Evolutionary conservation across 768 basidiomycete genomes (phyloP), one percentile per base, ranked within the genome.

Genomic region (Lactarius hatsudake): DNA sequence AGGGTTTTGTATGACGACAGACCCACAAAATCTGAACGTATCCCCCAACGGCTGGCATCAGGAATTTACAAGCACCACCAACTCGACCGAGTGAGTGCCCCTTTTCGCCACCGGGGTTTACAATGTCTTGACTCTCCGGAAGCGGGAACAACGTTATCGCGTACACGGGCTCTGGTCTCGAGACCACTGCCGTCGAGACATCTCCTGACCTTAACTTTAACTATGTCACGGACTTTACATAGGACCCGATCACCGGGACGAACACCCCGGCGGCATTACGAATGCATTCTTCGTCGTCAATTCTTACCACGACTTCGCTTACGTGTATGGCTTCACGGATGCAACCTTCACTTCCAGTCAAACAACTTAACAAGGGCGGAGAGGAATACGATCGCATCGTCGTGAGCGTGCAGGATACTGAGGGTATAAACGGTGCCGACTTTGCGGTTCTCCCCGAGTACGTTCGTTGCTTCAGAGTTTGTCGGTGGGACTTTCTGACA

Each of bases 31-130:
- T 75, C 71, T 72, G 18, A 65, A 75, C 6, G 80, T 85, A 4
- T 88, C 87, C n/a, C 87, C 86, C 32, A 69, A 79, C 23, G 86
- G 86, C 38, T 87, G 86, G 86, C 84, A 86, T 71, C 76, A 74
- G 61, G 75, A 75, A 40, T 74, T 74, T 12, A 75, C 76, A 72
- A 79, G 13, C 12, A 0, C 78, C n/a, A 74, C 73, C 17, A 79
- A 78, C n/a, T 63, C 68, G 7, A 77, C 77, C 30, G 66, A 72
- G 59, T 74, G 43, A 62, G 71, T 57, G 5, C 23, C 15, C 9
- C 6, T 13, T 62, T 12, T 13, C 9, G 0, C 12, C 13, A 12
- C 32, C 15, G 28, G 30, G 13, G 18, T 42, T 12, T 13, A 2
- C 9, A 15, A 13, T 32, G 4, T n/a, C n/a, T 9, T 64, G 40